Evolutionary conservation across 2,329 filamentous ascomycete genomes (phyloP).

Genomic region (Epichloe festucae): DNA sequence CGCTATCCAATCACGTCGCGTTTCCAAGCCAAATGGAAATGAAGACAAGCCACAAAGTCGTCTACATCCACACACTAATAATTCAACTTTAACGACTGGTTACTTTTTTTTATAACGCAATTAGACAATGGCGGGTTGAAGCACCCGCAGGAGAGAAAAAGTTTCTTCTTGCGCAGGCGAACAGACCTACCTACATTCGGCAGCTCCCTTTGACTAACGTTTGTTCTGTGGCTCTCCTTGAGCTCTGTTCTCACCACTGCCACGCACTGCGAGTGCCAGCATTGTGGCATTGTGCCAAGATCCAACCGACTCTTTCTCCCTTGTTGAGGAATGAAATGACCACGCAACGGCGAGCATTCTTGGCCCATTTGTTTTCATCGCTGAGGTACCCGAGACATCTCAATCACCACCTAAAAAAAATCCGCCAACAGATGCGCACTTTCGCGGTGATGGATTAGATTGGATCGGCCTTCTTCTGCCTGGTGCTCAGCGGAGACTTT

Average conservation of each 20-base stretch:
- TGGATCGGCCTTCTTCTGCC: not conserved
- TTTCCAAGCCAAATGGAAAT: conserved; percentile 5
- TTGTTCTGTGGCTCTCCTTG: too few species aligned
- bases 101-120: too few species aligned
- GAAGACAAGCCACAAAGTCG: not conserved
- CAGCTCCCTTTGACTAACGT: not conserved
- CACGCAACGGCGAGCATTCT: not conserved
- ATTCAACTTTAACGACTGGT: too few species aligned
- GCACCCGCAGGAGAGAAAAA: too few species aligned
- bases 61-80: too few species aligned
- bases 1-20: conserved; percentile 5
- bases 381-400: not conserved
- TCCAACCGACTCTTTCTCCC: not conserved
- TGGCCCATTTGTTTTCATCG: not conserved
- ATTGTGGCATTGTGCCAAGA: not conserved
- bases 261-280: not conserved
- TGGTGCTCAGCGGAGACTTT: not conserved
- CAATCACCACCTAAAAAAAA: not conserved
- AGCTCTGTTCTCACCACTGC: not conserved
- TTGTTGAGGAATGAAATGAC: not conserved
- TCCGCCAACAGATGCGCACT: not conserved
- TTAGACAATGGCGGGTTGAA: too few species aligned
- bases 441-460: too few species aligned
- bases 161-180: too few species aligned
- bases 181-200: not conserved